Base-by-base conservation (phyloP, 2,329 filamentous ascomycete species). In the Teratosphaeria zuluensis region DNA sequence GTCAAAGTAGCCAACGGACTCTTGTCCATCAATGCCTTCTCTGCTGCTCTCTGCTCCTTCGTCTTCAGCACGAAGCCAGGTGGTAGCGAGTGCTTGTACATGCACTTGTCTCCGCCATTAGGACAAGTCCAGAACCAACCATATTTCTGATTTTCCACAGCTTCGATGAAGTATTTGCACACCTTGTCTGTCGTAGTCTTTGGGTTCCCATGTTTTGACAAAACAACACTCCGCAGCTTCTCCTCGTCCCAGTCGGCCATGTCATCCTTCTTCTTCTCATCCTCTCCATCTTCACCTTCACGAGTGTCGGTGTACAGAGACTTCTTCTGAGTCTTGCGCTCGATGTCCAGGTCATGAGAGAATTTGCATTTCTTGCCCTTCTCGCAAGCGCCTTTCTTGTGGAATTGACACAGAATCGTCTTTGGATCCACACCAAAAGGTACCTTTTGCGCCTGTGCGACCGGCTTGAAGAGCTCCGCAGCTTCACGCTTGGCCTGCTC, bases 91-190 rank as follows among this genome's bases (percentile, higher is more conserved):
- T 99, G 94, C 77, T 89, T 92, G 74, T 99, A 99, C 87, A 94
- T 97, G 88, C 94, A 99, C 76, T 96, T 90, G 72, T 99, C 88
- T 63, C 89, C 92, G 64, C 91, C 92, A 70, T 97, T 97, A 53
- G 94, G 94, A 82, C 94, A 99, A 60, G 85, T 81, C 94, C 94
- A 99, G 77, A 99, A 97, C 94, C 94, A 99, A 63, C 94, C 94
- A 70, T 99, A 99, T 76, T 97, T 99, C 69, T 91, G 89, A 72
- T 99, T 94, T 77, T 99, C 94, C 63, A 99, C 94, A 30, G 94
- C 94, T 66, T 92, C 87, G 72, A 97, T 94, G 74, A 99, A 99
- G 80, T 79, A 96, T 77, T 97, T 99, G 89, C 94, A 99, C 65
- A 99, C 94, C 77, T 97, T 99, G 73, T 99, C 94, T 53, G 94